Percentiles rank a stretch among this genome's conserved stretches.
Conservation (phyloP, 2,329 filamentous ascomycete species). For the Colletotrichum sp. region DNA sequence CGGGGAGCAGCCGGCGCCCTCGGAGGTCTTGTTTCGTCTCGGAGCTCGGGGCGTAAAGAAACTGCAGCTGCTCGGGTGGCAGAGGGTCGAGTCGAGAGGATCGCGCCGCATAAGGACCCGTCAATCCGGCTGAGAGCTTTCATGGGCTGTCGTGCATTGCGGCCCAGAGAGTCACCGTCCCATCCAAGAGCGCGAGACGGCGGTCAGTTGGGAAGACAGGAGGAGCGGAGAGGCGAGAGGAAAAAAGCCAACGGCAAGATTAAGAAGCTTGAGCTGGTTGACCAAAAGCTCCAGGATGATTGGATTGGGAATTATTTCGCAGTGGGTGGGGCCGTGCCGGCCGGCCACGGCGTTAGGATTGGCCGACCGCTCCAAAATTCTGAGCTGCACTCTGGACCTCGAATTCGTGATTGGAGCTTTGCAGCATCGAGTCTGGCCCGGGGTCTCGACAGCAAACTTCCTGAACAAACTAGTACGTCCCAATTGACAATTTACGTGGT, state of each 20-base stretch:
- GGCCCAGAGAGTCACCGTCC: slow-evolving; percentile 15
- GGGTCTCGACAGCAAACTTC: not conserved
- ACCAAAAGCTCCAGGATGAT: slow-evolving; percentile 9
- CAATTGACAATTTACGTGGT: not conserved
- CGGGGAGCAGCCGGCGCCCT: slow-evolving; percentile 9
- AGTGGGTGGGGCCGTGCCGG: slow-evolving; percentile 4
- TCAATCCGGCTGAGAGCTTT: slow-evolving; percentile 65
- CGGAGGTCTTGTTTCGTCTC: slow-evolving; percentile 6
- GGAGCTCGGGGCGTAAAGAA: slow-evolving; percentile 7
- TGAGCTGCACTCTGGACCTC: not conserved
- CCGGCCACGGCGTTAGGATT: slow-evolving; percentile 21
- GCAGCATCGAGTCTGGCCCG: not conserved
- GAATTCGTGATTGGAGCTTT: not conserved
- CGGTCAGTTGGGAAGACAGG: not conserved
- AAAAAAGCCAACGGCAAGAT: not conserved
- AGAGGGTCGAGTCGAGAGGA: slow-evolving; percentile 52
- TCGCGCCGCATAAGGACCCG: slow-evolving; percentile 63
- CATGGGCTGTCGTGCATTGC: slow-evolving; percentile 62
- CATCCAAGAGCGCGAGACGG: slow-evolving; percentile 2
- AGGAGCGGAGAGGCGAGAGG: not conserved
- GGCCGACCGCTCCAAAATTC: slow-evolving; percentile 24
- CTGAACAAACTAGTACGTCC: not conserved
- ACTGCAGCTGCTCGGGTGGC: slow-evolving; percentile 4
- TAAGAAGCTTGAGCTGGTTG: slow-evolving; percentile 5
- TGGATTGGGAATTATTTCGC: slow-evolving; percentile 20